Evolutionary conservation across 2,329 filamentous ascomycete species (phyloP).

Genomic region (Aureobasidium sp.): DNA sequence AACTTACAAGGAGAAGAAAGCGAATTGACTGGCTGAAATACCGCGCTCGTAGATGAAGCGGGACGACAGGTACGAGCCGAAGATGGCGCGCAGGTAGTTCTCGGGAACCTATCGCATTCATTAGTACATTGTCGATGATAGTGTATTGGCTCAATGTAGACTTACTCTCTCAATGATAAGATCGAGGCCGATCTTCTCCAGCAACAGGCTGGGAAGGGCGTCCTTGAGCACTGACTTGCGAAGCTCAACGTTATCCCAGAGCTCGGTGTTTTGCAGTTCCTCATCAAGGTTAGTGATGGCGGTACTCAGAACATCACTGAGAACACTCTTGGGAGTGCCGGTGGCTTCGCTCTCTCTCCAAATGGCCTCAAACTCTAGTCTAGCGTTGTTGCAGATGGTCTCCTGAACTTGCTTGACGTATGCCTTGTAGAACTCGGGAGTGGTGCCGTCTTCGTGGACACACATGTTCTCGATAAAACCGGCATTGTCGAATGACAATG

Average conservation of each 20-base stretch:
- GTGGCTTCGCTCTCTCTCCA: conserved; percentile 89
- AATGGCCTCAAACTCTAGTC: conserved; percentile 94
- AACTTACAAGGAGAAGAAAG: conserved; percentile 57
- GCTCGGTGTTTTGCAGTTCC: conserved; percentile 83
- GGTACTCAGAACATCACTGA: conserved; percentile 82
- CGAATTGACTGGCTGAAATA: conserved; percentile 87
- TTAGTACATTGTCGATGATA: neutral
- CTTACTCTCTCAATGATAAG: conserved; percentile 71
- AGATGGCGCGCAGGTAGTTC: conserved; percentile 86
- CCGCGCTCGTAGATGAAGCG: conserved; percentile 96
- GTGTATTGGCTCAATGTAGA: conserved; percentile 14
- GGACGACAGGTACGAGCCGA: conserved; percentile 88
- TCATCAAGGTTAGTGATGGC: conserved; percentile 97
- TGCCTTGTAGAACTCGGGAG: conserved; percentile 81
- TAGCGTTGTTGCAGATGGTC: conserved; percentile 83
- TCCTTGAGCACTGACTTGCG: conserved; percentile 71
- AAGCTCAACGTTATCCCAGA: conserved; percentile 78
- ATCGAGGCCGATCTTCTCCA: conserved; percentile 85
- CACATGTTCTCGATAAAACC: conserved; percentile 94
- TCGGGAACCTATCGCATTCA: conserved; percentile 61
- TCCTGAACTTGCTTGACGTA: conserved; percentile 90
- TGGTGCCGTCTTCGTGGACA: conserved; percentile 63
- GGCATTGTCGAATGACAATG: conserved; percentile 84
- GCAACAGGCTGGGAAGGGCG: conserved; percentile 72
- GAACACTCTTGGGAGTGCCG: conserved; percentile 66